phyloP scores from a whole-genome alignment of 306 rosid species.

The Cicer judaicum region DNA sequence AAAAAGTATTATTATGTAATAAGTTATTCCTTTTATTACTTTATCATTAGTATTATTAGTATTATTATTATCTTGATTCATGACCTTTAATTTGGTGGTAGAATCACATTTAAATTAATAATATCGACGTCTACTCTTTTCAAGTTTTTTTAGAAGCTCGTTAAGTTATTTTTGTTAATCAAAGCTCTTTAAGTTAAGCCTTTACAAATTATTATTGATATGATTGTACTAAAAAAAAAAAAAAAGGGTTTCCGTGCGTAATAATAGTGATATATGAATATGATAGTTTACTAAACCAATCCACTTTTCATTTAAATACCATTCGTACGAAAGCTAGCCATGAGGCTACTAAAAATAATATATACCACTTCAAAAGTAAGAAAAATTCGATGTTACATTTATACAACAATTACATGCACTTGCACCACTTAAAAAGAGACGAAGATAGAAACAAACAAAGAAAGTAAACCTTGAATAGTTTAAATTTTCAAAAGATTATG shows the following conservation, averaged over 20 bases:
- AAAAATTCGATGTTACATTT: neutral
- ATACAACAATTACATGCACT: neutral
- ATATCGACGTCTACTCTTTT: conserved; percentile 37
- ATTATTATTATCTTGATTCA: conserved; percentile 1
- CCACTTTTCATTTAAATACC: conserved; percentile 24
- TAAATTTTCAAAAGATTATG: conserved; percentile 33
- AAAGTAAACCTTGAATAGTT: conserved; percentile 20
- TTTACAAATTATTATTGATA: conserved; percentile 26
- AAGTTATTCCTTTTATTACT: neutral
- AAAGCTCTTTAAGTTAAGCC: conserved; percentile 6
- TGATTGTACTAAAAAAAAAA: neutral
- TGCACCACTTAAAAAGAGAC: conserved; percentile 12
- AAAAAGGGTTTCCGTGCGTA: neutral
- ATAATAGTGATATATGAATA: conserved; percentile 13
- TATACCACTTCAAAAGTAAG: neutral
- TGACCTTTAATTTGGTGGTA: conserved; percentile 42
- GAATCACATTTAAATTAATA: conserved; percentile 35
- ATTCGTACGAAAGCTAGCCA: conserved; percentile 31
- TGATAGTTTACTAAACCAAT: conserved; percentile 1
- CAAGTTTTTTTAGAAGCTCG: neutral
- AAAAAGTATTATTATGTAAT: neutral
- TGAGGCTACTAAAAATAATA: conserved; percentile 23
- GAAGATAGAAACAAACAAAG: conserved; percentile 20
- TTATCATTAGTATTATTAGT: neutral
- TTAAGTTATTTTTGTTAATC: neutral